Conservation (phyloP, 2,329 filamentous ascomycete genomes). For the Calonectria fujianensis region DNA sequence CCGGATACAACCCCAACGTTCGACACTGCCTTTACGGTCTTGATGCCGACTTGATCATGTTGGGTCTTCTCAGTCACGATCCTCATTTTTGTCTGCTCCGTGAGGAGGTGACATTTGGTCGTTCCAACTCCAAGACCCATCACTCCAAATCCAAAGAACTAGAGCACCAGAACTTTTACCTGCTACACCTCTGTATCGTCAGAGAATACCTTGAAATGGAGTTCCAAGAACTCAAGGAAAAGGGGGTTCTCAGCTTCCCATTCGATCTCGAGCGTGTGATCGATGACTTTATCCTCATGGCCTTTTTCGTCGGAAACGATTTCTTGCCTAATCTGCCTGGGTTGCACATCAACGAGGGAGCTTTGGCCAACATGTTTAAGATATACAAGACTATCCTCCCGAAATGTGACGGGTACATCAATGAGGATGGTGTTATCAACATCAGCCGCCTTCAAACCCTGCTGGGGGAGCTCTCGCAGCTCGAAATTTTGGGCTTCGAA, state of each 20-base stretch:
- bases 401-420: constrained; percentile 94
- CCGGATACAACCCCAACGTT: constrained; percentile 92
- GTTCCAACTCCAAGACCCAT: constrained; percentile 83
- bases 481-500: constrained; percentile 96
- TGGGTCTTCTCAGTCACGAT: constrained; percentile 96
- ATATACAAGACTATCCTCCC: constrained; percentile 95
- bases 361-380: constrained; percentile 96
- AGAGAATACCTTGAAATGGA: constrained; percentile 97
- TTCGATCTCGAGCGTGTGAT: constrained; percentile 98
- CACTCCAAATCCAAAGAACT: constrained; percentile 95
- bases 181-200: constrained; percentile 98
- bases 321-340: constrained; percentile 98
- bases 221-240: constrained; percentile 91
- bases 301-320: constrained; percentile 99
- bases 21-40: constrained; percentile 98
- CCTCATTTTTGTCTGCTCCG: constrained; percentile 97
- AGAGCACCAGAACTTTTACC: constrained; percentile 98
- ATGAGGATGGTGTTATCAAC: constrained; percentile 95
- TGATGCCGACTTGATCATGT: constrained; percentile 98
- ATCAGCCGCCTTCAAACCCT: constrained; percentile 85
- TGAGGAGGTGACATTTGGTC: constrained; percentile 98
- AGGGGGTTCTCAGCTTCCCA: constrained; percentile 81
- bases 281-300: constrained; percentile 99
- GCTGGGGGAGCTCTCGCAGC: constrained; percentile 88
- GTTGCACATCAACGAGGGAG: constrained; percentile 98